These are phyloP conservation scores for Amanita molliuscula DNA, from an alignment of 768 basidiomycete species.

Conservation along the genomic window DNA sequence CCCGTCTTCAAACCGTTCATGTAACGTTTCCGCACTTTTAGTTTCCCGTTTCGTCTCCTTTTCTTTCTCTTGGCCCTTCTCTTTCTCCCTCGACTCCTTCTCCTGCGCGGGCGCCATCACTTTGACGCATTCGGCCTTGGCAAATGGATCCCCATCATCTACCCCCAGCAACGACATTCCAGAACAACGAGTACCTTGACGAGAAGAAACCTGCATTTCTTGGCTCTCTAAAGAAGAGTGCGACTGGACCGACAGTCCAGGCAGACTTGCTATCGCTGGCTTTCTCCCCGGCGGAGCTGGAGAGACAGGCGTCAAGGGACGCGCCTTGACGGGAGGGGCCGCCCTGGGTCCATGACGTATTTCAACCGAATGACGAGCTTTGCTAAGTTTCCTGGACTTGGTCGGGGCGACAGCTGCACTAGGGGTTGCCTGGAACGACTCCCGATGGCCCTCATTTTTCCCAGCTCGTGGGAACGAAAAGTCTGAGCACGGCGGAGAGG, in stretches of 20 bases:
- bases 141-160: slow-evolving; percentile 46
- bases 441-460: slow-evolving; percentile 3
- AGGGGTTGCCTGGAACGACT: background rate
- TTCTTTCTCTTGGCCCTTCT: background rate
- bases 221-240: slow-evolving; percentile 4
- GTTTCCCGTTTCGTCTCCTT: background rate
- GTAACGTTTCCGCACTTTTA: background rate
- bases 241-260: background rate
- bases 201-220: slow-evolving; percentile 12
- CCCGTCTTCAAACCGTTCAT: background rate
- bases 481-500: slow-evolving; percentile 8
- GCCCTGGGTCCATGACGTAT: slow-evolving; percentile 9
- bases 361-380: slow-evolving; percentile 13
- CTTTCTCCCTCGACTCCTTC: background rate
- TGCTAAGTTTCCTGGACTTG: slow-evolving; percentile 20
- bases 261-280: background rate
- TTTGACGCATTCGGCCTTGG: slow-evolving; percentile 41
- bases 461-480: slow-evolving; percentile 6
- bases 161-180: slow-evolving; percentile 20
- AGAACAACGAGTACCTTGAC: slow-evolving; percentile 19
- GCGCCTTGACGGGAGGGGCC: slow-evolving; percentile 9
- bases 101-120: slow-evolving; percentile 23
- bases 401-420: slow-evolving; percentile 9
- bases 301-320: slow-evolving; percentile 6
- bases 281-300: background rate